Evolutionary conservation across 2,329 filamentous ascomycete genomes (phyloP).

Genomic region (Endoconidiophora polonica): DNA sequence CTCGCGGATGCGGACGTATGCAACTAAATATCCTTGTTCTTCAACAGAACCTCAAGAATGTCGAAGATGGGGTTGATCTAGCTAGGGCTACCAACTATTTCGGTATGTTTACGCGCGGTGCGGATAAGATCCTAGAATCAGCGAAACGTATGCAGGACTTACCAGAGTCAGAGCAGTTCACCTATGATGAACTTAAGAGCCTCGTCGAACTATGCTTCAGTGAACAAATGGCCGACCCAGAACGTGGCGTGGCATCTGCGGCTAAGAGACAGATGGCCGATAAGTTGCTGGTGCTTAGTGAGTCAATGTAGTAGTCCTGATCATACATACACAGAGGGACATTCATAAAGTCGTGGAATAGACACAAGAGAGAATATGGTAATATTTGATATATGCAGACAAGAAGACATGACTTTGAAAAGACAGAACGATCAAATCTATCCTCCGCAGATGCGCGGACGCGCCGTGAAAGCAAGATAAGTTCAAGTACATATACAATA

Average conservation of each 20-base stretch:
- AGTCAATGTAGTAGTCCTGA: slow-evolving; percentile 51
- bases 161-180: slow-evolving; percentile 27
- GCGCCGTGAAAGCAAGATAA: not conserved
- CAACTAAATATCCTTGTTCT: slow-evolving; percentile 81
- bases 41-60: slow-evolving; percentile 91
- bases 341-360: not conserved
- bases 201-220: slow-evolving; percentile 52
- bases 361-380: not conserved
- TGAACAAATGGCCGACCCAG: slow-evolving; percentile 46
- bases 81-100: slow-evolving; percentile 50
- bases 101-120: slow-evolving; percentile 46
- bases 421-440: slow-evolving; percentile 2
- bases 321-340: too few species aligned
- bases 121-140: slow-evolving; percentile 46
- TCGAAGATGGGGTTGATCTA: slow-evolving; percentile 55
- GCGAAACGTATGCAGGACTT: slow-evolving; percentile 30
- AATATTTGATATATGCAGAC: slow-evolving; percentile 5
- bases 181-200: slow-evolving; percentile 49
- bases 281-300: slow-evolving; percentile 51
- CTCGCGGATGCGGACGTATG: slow-evolving; percentile 68
- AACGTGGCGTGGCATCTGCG: slow-evolving; percentile 48
- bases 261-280: slow-evolving; percentile 56
- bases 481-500: not conserved
- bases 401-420: slow-evolving; percentile 1
- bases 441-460: not conserved